Conservation (phyloP, 805 yeast species). For the Starmerella vitae region DNA sequence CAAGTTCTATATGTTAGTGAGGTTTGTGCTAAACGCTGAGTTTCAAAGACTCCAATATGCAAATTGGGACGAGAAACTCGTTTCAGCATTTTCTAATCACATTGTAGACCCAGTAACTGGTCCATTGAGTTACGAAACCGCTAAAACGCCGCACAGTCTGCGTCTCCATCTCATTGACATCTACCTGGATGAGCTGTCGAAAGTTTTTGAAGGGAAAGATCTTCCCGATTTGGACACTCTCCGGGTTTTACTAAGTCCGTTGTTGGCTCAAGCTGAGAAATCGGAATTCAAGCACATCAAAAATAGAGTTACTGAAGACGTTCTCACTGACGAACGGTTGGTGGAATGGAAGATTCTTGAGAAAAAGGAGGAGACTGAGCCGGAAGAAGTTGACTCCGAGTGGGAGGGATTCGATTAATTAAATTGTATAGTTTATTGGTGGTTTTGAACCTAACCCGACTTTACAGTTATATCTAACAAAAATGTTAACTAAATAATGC, state of each 20-base stretch:
- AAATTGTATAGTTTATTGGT: too few relatives aligned
- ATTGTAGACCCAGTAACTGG: conserved; percentile 23
- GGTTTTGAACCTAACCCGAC: too few relatives aligned
- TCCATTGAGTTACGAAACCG: conserved; percentile 37
- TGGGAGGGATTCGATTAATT: conserved; percentile 29
- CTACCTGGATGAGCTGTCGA: conserved; percentile 69
- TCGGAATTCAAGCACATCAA: conserved; percentile 50
- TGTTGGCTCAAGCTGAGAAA: conserved; percentile 37
- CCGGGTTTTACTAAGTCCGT: conserved; percentile 43
- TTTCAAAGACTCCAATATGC: conserved; percentile 41
- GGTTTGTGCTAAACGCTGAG: conserved; percentile 58
- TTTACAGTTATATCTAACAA: too few relatives aligned
- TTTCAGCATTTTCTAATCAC: conserved; percentile 35
- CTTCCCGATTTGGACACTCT: conserved; percentile 38
- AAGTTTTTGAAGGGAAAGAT: conserved; percentile 39
- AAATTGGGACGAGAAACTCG: conserved; percentile 41
- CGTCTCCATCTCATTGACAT: conserved; percentile 79
- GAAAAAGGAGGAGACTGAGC: conserved; percentile 14
- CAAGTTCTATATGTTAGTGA: conserved; percentile 66
- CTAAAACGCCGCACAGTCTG: conserved; percentile 54
- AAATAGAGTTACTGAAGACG: conserved; percentile 48
- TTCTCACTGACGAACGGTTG: conserved; percentile 52
- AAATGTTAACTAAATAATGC: too few relatives aligned
- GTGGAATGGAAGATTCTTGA: conserved; percentile 41
- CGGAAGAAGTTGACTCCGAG: conserved; percentile 10